Base-by-base conservation (phyloP, 345 rosid genomes). In the Microcos paniculata region DNA sequence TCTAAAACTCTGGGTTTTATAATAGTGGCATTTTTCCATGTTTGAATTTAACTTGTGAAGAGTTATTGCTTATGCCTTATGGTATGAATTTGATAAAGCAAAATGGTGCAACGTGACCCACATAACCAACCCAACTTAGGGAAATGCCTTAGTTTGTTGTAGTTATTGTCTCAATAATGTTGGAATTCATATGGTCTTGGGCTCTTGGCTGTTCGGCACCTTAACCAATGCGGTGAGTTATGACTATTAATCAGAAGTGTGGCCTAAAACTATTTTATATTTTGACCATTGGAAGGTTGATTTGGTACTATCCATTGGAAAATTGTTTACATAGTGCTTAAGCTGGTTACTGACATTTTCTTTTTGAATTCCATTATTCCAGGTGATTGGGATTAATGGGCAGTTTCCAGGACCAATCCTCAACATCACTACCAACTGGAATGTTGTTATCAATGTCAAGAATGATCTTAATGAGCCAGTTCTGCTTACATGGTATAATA, bases 331-430 rank as follows among this genome's bases (percentile, higher is more conserved):
- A 42, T 21, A 19, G 40, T 30, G 19, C 12, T 38, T 42, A 12
- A 30, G 28, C 8, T 64, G 51, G 62, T 13, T 48, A 33, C 19
- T 24, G 21, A 26, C 18, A n/a, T 15, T 76, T 46, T 49, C 12
- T 21, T 13, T 69, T 4, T 16, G 10, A 23, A 68, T 7, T 16
- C 23, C 6, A 64, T 66, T 33, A 49, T 73, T 63, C 64, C 81
- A 90, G 89, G 96, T 89, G 67, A 90, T 90, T 76, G 90, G 89
- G 52, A 87, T 92, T 51, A 90, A 90, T 51, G 85, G 94, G 79
- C 84, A 83, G 62, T 89, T 89, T 70, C 97, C 96, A 1, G 97
- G 97, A 30, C 97, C 96, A 4, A 68, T 86, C 48, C 88, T 92
- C 43, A 91, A 90, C 42, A 83, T 91, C 31, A 92, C 97, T 28